phyloP scores from a whole-genome alignment of 2,329 filamentous ascomycete genomes.

The Fusarium udum region DNA sequence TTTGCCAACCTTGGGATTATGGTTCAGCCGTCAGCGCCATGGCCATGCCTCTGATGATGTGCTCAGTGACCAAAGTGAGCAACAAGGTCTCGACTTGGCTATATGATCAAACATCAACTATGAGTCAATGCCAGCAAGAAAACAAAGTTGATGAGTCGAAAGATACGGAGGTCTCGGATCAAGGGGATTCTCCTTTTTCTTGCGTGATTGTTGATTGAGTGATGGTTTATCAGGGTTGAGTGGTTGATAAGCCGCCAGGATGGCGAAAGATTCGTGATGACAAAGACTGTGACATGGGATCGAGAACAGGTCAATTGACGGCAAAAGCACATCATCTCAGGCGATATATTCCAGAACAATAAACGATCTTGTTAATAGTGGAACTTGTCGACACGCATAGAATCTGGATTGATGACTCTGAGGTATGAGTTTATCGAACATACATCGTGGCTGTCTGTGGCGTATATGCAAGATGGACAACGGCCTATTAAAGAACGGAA shows the following conservation, averaged over 20 bases:
- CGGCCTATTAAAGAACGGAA: constrained; percentile 1
- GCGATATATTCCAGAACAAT: constrained; percentile 1
- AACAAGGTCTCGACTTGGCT: constrained; percentile 7
- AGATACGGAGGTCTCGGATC: constrained; percentile 9
- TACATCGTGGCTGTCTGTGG: constrained; percentile 21
- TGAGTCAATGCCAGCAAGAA: not conserved
- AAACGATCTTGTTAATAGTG: not conserved
- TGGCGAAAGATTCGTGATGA: constrained; percentile 20
- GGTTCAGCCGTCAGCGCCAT: constrained; percentile 30
- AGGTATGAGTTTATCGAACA: not conserved
- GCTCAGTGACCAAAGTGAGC: constrained; percentile 33
- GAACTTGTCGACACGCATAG: not conserved
- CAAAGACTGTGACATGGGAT: constrained; percentile 10
- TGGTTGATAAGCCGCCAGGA: constrained; percentile 19
- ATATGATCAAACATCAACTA: constrained; percentile 10
- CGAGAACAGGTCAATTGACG: not conserved
- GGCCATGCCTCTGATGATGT: constrained; percentile 34
- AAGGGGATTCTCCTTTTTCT: not conserved
- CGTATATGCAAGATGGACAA: not conserved
- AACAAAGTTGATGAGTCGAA: not conserved
- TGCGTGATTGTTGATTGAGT: constrained; percentile 9
- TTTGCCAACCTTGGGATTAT: constrained; percentile 21
- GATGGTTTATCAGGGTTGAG: not conserved
- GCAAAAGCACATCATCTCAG: constrained; percentile 34
- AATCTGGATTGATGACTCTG: not conserved